Evolutionary conservation across 768 basidiomycete species (phyloP).

Genomic region (Austroboletus eburneus): DNA sequence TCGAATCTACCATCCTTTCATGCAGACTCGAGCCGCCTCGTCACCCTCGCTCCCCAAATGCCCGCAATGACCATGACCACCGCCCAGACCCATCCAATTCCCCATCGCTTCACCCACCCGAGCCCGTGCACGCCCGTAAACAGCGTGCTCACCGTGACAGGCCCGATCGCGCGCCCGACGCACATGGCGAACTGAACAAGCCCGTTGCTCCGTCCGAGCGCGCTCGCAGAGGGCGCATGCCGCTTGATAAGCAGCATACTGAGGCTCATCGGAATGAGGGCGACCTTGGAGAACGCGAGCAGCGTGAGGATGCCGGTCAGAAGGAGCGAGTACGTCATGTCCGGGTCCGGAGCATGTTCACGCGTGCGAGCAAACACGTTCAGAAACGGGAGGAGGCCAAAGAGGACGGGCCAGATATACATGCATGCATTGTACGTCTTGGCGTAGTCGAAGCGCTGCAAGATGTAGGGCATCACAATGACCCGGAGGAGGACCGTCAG

Average conservation of each 20-base stretch:
- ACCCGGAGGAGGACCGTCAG: constrained; percentile 35
- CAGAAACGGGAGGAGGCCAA: constrained; percentile 40
- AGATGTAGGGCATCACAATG: constrained; percentile 26
- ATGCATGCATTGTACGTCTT: constrained; percentile 6
- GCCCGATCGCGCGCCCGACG: constrained; percentile 47
- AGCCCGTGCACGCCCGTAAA: constrained; percentile 11
- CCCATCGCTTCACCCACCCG: constrained; percentile 7
- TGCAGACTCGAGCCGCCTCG: background rate
- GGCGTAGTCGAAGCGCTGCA: constrained; percentile 45
- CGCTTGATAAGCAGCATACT: constrained; percentile 61
- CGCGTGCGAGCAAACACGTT: constrained; percentile 41
- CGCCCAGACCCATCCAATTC: constrained; percentile 8
- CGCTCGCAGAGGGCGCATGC: constrained; percentile 34
- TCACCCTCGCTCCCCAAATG: constrained; percentile 6
- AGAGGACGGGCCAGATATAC: no score
- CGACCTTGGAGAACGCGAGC: constrained; percentile 35
- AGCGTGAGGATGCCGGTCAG: constrained; percentile 46
- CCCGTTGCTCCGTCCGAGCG: constrained; percentile 58
- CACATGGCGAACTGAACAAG: constrained; percentile 57
- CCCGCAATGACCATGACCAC: constrained; percentile 4
- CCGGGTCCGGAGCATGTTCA: constrained; percentile 2
- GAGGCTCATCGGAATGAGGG: constrained; percentile 33
- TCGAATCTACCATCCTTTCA: no score
- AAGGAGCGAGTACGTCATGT: constrained; percentile 26
- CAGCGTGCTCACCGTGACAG: constrained; percentile 44